These are phyloP conservation scores for Melampsora larici-populina DNA, from an alignment of 1,284 basidiomycete genomes.

Conservation along the genomic window DNA sequence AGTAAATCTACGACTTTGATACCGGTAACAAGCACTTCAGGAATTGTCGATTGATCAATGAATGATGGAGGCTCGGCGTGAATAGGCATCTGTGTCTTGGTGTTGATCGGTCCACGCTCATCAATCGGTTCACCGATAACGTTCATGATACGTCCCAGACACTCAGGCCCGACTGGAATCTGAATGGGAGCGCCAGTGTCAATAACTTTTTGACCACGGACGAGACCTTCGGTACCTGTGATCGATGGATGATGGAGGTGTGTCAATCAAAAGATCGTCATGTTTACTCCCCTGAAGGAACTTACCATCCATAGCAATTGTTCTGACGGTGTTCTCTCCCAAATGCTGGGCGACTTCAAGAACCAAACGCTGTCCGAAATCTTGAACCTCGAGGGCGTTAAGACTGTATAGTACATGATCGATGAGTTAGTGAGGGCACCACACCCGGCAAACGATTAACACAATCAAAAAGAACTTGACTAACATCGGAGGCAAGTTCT, in stretches of 20 bases:
- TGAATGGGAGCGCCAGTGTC: slow-evolving; percentile 94
- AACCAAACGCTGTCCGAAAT: slow-evolving; percentile 70
- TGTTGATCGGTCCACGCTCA: slow-evolving; percentile 89
- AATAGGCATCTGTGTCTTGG: slow-evolving; percentile 68
- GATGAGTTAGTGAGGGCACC: background rate
- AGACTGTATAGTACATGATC: slow-evolving; percentile 56
- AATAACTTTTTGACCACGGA: slow-evolving; percentile 93
- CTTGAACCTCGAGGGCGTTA: slow-evolving; percentile 95
- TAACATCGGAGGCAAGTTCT: slow-evolving; percentile 77
- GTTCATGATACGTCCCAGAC: slow-evolving; percentile 99
- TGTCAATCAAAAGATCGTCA: slow-evolving; percentile 1
- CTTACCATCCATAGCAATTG: slow-evolving; percentile 66
- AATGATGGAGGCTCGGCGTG: slow-evolving; percentile 95
- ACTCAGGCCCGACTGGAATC: slow-evolving; percentile 89
- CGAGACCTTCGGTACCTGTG: slow-evolving; percentile 86
- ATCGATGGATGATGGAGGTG: background rate
- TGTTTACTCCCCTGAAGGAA: background rate
- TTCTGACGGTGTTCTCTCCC: slow-evolving; percentile 94
- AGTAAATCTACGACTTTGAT: slow-evolving; percentile 99
- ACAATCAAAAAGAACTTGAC: background rate
- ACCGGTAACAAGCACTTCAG: slow-evolving; percentile 97
- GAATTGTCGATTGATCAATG: slow-evolving; percentile 96
- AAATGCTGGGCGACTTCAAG: slow-evolving; percentile 75
- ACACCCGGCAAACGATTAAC: background rate
- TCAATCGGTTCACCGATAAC: slow-evolving; percentile 99